phyloP scores from a whole-genome alignment of 495 filamentous ascomycete species.

The Friedmanniomyces endolithicus region DNA sequence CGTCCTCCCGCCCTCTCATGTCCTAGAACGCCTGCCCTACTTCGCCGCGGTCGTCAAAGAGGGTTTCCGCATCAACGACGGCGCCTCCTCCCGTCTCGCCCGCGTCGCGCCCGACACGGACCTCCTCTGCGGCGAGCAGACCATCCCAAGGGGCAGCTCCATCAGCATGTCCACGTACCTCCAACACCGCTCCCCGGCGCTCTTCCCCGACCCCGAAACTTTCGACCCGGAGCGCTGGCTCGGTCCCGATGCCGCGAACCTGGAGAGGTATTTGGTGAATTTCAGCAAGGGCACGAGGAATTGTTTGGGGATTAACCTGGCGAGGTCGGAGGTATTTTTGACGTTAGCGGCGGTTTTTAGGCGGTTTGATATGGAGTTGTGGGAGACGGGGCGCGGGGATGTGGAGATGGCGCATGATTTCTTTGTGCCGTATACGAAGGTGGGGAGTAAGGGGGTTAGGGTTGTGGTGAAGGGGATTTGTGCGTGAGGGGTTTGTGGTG shows the following conservation, averaged over 20 bases:
- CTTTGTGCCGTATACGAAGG: constrained; percentile 6
- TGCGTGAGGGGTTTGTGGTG: not conserved
- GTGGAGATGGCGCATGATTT: constrained; percentile 22
- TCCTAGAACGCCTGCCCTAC: constrained; percentile 30
- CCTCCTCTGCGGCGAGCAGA: constrained; percentile 16
- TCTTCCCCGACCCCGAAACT: constrained; percentile 6
- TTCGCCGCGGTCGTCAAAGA: constrained; percentile 37
- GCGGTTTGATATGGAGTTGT: constrained; percentile 30
- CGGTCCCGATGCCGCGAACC: constrained; percentile 10
- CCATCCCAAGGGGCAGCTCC: constrained; percentile 29
- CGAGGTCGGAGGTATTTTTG: constrained; percentile 33
- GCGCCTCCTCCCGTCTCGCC: constrained; percentile 21
- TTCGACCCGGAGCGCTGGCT: constrained; percentile 18
- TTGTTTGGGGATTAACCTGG: constrained; percentile 35
- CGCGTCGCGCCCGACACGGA: constrained; percentile 21
- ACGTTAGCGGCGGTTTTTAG: constrained; percentile 30
- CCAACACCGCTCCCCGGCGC: constrained; percentile 1
- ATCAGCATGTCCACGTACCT: constrained; percentile 30
- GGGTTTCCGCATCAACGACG: constrained; percentile 31
- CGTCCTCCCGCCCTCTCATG: constrained; percentile 1
- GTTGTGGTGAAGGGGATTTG: not conserved
- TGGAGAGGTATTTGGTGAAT: constrained; percentile 21
- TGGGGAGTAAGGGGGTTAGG: constrained; percentile 9
- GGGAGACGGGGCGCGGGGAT: constrained; percentile 31
- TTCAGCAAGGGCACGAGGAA: constrained; percentile 28